These are phyloP conservation scores for Scutellaria baicalensis DNA, from an alignment of 257 asterid species.

Conservation along the genomic window DNA sequence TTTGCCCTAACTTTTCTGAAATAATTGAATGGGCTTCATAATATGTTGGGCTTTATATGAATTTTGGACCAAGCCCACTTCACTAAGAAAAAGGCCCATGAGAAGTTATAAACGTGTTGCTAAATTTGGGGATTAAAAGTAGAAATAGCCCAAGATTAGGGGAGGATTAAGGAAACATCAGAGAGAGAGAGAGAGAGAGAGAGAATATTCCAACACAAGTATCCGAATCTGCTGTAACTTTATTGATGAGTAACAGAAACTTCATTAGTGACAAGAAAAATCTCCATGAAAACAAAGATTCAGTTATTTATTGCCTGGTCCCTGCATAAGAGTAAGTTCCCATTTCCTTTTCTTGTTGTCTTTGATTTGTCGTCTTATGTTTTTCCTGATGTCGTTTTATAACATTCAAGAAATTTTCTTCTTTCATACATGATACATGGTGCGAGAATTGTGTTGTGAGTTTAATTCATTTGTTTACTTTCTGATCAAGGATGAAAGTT, in stretches of 20 bases:
- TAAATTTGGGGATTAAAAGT: background rate
- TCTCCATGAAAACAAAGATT: background rate
- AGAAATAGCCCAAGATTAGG: background rate
- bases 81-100: too few relatives aligned
- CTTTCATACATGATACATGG: too few relatives aligned
- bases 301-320: background rate
- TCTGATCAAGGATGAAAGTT: too few relatives aligned
- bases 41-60: too few relatives aligned
- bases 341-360: background rate
- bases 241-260: background rate
- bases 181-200: background rate
- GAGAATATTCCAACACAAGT: slow-evolving; percentile 17
- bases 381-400: background rate
- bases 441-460: too few relatives aligned
- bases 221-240: slow-evolving; percentile 14
- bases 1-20: too few relatives aligned
- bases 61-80: too few relatives aligned
- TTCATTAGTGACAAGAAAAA: background rate
- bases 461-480: too few relatives aligned
- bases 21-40: too few relatives aligned
- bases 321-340: slow-evolving; percentile 13
- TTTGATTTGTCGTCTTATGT: background rate
- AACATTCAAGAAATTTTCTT: too few relatives aligned
- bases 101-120: too few relatives aligned
- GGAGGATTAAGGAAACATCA: background rate